phyloP scores from a whole-genome alignment of 768 basidiomycete genomes.

The Kwoniella europaea region DNA sequence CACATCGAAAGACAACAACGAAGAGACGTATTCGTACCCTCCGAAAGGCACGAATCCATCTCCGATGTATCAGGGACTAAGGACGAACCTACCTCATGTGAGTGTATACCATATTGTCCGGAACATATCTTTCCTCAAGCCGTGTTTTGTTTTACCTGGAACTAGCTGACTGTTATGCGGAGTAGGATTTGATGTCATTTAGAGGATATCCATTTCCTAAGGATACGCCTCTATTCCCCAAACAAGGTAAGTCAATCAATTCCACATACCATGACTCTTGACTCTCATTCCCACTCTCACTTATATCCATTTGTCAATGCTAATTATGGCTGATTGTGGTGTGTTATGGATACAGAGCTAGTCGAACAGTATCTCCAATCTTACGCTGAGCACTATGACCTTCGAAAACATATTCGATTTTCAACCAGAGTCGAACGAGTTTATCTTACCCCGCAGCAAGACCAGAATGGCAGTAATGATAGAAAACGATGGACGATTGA shows the following conservation, averaged over 20 bases:
- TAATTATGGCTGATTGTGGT: background rate
- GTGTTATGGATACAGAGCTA: background rate
- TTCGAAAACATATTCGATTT: conserved; percentile 69
- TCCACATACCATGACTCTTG: too few species aligned
- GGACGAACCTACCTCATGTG: conserved; percentile 55
- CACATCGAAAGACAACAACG: background rate
- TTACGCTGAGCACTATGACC: conserved; percentile 69
- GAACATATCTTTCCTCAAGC: too few species aligned
- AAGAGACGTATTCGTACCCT: conserved; percentile 36
- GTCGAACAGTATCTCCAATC: conserved; percentile 73
- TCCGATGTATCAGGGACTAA: conserved; percentile 53
- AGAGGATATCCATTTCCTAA: conserved; percentile 41
- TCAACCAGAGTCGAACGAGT: conserved; percentile 64
- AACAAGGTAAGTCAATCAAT: conserved; percentile 34
- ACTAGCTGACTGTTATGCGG: background rate
- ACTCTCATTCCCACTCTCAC: background rate
- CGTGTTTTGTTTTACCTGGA: too few species aligned
- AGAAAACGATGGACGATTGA: conserved; percentile 40
- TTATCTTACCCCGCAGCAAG: conserved; percentile 14
- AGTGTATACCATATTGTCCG: conserved; percentile 6
- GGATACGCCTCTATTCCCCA: conserved; percentile 39
- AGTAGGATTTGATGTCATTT: conserved; percentile 53
- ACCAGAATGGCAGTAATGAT: background rate
- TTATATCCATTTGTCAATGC: background rate
- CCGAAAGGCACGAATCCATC: conserved; percentile 37